Evolutionary conservation across 2,329 filamentous ascomycete species (phyloP).

Genomic region (Neofusicoccum laricinum): DNA sequence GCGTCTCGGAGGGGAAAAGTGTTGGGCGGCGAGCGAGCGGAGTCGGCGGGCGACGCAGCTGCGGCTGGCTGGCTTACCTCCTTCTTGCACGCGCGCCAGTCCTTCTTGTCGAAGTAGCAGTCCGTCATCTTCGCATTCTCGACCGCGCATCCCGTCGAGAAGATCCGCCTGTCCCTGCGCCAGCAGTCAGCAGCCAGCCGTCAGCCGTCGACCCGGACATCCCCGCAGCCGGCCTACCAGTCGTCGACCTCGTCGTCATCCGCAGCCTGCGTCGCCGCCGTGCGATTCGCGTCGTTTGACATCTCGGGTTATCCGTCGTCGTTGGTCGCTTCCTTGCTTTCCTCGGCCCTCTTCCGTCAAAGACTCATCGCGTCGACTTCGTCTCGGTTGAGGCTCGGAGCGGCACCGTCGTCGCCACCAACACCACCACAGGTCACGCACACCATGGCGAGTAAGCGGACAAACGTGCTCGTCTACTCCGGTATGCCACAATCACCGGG

Average conservation of each 20-base stretch:
- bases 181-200: constrained; percentile 11
- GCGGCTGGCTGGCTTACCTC: constrained; percentile 62
- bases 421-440: constrained; percentile 22
- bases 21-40: background rate
- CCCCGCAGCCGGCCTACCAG: constrained; percentile 60
- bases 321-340: background rate
- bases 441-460: constrained; percentile 63
- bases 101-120: constrained; percentile 93
- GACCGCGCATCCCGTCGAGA: constrained; percentile 93
- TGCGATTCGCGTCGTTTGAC: constrained; percentile 56
- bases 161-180: constrained; percentile 91
- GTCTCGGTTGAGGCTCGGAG: constrained; percentile 28
- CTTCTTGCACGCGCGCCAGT: constrained; percentile 84
- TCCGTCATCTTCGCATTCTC: constrained; percentile 82
- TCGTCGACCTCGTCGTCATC: constrained; percentile 91
- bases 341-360: background rate
- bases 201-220: background rate
- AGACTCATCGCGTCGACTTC: background rate
- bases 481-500: constrained; percentile 51
- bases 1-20: constrained; percentile 5
- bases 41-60: background rate
- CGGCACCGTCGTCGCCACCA: constrained; percentile 24
- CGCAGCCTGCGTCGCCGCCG: constrained; percentile 33
- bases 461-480: constrained; percentile 93
- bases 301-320: constrained; percentile 36